These are phyloP conservation scores for Ceratocystis smalleyi DNA, from an alignment of 2,329 filamentous ascomycete species.

Conservation along the genomic window DNA sequence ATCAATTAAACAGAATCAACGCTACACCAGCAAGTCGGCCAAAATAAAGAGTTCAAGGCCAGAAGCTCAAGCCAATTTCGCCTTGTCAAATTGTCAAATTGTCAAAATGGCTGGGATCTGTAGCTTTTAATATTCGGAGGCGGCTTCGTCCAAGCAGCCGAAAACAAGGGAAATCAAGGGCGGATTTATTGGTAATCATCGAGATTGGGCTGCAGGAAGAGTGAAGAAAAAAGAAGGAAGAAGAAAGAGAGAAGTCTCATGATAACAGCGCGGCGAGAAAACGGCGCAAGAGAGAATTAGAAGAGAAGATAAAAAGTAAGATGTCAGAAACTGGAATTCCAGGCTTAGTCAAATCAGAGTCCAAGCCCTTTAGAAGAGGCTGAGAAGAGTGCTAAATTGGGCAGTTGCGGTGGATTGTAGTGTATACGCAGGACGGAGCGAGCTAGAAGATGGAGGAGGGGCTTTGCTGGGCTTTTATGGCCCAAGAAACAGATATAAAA, in stretches of 20 bases:
- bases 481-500: neutral
- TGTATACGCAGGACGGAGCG: neutral
- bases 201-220: neutral
- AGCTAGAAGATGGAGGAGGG: neutral
- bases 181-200: slow-evolving; percentile 9
- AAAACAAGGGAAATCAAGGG: slow-evolving; percentile 8
- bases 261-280: neutral
- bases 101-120: neutral
- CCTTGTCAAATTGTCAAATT: neutral
- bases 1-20: too few species aligned
- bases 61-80: neutral
- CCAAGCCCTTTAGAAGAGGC: neutral
- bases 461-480: neutral
- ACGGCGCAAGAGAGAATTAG: neutral
- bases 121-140: neutral
- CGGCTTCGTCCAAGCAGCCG: slow-evolving; percentile 11
- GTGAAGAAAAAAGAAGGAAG: neutral
- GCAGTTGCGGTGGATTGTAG: neutral
- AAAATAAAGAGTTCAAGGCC: too few species aligned
- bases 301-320: neutral
- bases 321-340: neutral
- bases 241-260: neutral
- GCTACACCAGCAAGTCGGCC: too few species aligned
- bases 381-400: neutral
- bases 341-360: neutral